phyloP scores from a whole-genome alignment of 352 stramenopile species.

The Halophytophthora polymorphica region DNA sequence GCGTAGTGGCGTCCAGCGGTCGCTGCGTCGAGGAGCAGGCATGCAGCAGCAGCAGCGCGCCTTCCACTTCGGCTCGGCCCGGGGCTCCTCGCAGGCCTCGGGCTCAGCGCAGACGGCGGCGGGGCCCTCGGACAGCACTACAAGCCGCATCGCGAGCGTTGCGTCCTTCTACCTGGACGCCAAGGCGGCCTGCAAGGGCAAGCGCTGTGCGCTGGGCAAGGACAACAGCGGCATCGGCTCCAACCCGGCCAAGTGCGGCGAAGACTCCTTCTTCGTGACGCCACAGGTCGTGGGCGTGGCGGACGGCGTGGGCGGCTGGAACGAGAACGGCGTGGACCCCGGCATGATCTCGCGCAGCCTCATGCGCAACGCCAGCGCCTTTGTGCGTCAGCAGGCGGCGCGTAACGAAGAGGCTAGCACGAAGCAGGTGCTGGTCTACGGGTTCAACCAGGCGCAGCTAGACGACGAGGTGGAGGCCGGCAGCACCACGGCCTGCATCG shows the following conservation, averaged over 20 bases:
- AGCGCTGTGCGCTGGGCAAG: constrained; percentile 52
- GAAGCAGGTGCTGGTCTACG: constrained; percentile 50
- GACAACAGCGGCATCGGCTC: constrained; percentile 42
- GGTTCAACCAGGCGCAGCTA: constrained; percentile 51
- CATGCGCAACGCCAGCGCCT: constrained; percentile 61
- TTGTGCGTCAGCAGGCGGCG: constrained; percentile 36
- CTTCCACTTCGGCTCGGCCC: constrained; percentile 24
- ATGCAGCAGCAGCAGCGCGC: constrained; percentile 6
- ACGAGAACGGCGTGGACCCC: constrained; percentile 78
- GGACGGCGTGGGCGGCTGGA: constrained; percentile 76
- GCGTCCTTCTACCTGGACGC: constrained; percentile 68
- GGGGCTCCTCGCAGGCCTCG: constrained; percentile 1
- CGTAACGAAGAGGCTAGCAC: constrained; percentile 35
- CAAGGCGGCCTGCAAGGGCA: constrained; percentile 68
- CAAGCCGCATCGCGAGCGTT: constrained; percentile 21
- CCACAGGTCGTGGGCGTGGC: constrained; percentile 62
- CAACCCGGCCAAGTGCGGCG: constrained; percentile 53
- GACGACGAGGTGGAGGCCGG: constrained; percentile 75
- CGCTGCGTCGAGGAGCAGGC: constrained; percentile 16
- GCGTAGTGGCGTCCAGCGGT: constrained; percentile 20
- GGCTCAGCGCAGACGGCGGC: constrained; percentile 11
- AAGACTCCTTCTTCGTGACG: constrained; percentile 78
- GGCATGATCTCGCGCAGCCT: constrained; percentile 72
- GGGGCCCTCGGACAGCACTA: constrained; percentile 4
- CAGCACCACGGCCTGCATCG: constrained; percentile 75